Conservation (phyloP, 441 rosid species). For the Gossypium davidsonii region DNA sequence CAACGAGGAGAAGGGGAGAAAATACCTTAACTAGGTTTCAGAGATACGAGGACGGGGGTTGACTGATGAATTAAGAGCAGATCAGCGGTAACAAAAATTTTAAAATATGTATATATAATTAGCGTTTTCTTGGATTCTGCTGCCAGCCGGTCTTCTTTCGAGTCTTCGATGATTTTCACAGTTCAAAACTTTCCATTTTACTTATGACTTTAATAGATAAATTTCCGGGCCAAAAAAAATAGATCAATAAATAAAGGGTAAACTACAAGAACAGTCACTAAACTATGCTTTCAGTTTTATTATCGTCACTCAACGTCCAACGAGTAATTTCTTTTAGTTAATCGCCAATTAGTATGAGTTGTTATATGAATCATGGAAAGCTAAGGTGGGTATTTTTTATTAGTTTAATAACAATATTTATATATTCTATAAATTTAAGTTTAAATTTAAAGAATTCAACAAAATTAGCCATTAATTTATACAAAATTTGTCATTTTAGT, state of each 20-base stretch:
- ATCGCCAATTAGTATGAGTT: too few relatives aligned
- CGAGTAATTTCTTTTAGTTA: too few relatives aligned
- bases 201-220: neutral
- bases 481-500: too few relatives aligned
- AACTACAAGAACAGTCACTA: too few relatives aligned
- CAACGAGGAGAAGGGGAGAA: neutral
- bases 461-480: too few relatives aligned
- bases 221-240: neutral
- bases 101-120: neutral
- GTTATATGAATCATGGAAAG: too few relatives aligned
- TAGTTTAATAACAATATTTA: too few relatives aligned
- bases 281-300: too few relatives aligned
- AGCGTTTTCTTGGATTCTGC: neutral
- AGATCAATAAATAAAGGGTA: neutral
- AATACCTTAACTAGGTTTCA: constrained; percentile 2
- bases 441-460: too few relatives aligned
- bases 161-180: neutral
- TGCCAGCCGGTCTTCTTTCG: neutral
- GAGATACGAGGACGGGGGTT: neutral
- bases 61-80: neutral
- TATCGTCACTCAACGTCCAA: too few relatives aligned
- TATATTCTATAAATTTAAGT: too few relatives aligned
- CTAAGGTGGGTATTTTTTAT: too few relatives aligned
- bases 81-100: neutral
- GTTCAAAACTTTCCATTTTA: neutral